Percentiles rank a stretch among this genome's conserved stretches.
These are phyloP conservation scores for Aspergillus olivimuriae DNA, from an alignment of 495 filamentous ascomycete genomes.

Conservation along the genomic window DNA sequence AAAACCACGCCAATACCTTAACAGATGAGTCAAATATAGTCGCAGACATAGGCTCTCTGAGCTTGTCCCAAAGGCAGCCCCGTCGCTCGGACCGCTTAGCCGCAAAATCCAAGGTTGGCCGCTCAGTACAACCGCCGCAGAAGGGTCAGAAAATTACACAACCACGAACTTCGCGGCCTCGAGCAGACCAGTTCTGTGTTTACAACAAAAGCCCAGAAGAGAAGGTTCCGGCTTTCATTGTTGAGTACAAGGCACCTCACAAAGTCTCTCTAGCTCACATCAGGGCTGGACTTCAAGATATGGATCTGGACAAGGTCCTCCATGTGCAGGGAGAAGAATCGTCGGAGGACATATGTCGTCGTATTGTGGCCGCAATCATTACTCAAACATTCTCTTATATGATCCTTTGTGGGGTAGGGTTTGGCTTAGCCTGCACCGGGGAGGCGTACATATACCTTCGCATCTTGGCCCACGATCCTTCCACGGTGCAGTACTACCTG, in stretches of 20 bases:
- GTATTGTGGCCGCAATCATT: slow-evolving; percentile 32
- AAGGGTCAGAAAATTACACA: too few relatives aligned
- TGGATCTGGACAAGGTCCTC: slow-evolving; percentile 15
- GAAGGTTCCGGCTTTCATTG: slow-evolving; percentile 23
- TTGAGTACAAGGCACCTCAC: slow-evolving; percentile 41
- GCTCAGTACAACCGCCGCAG: too few relatives aligned
- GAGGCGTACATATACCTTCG: too few relatives aligned
- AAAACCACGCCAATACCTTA: too few relatives aligned
- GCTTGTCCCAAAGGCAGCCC: too few relatives aligned
- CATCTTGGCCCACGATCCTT: neutral
- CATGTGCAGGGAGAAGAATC: slow-evolving; percentile 6
- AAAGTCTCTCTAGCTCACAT: slow-evolving; percentile 26
- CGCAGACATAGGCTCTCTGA: too few relatives aligned
- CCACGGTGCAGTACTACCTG: slow-evolving; percentile 28
- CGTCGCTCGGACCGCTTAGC: too few relatives aligned
- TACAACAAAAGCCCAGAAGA: slow-evolving; percentile 22
- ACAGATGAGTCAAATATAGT: too few relatives aligned
- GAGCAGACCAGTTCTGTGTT: slow-evolving; percentile 39
- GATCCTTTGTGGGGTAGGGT: slow-evolving; percentile 27
- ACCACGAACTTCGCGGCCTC: too few relatives aligned
- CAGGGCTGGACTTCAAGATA: too few relatives aligned
- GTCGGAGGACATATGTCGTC: too few relatives aligned
- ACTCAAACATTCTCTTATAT: slow-evolving; percentile 42
- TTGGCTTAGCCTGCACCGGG: slow-evolving; percentile 37
- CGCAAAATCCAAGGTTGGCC: too few relatives aligned